Evolutionary conservation across 306 rosid genomes (phyloP), one percentile per base, ranked within the genome.

Genomic region (Hippophae rhamnoides): DNA sequence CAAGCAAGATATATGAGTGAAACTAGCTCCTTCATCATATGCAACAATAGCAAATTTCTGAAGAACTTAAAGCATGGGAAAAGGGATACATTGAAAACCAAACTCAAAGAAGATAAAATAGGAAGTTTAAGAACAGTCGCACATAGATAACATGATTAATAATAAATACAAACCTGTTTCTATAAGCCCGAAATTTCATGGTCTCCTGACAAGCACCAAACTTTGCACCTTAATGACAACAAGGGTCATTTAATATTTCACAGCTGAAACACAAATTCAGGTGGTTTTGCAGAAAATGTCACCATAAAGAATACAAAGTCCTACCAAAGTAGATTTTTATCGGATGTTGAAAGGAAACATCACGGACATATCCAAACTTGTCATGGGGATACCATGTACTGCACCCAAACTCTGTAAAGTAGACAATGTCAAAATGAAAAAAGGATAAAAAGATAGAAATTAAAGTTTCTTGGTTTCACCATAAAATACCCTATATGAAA

Each of bases 321-420:
- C 47, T 88, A 92, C 99, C 99, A 73, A 88, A 86, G 72, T 92
- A 92, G 46, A 92, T 11, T 84, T 92, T 92, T 64, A 92, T 92
- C 26, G 99, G 99, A 79, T 88, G 97, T 66, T 82, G 93, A 84
- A 86, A 92, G 61, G 93, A 80, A 55, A 86, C 64, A 66, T 84
- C 90, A 26, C 99, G 99, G 54, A 81, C 67, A 78, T 80, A 76
- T 69, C 95, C 95, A 78, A 71, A 81, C 40, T 74, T 78, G 53
- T 80, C 94, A 63, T 80, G 83, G 71, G 80, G 81, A 27, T 57
- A 65, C 99, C 99, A 92, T 9, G 76, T 61, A 60, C 71, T 79
- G 74, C 94, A 82, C 69, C 62, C 72, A 6, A 92, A 76, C 47
- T 86, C 99, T 92, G 90, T 52, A 74, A 68, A 76, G 58, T 44